Base-by-base conservation (phyloP, 768 basidiomycete genomes). In the Rhodotorula sphaerocarpa region DNA sequence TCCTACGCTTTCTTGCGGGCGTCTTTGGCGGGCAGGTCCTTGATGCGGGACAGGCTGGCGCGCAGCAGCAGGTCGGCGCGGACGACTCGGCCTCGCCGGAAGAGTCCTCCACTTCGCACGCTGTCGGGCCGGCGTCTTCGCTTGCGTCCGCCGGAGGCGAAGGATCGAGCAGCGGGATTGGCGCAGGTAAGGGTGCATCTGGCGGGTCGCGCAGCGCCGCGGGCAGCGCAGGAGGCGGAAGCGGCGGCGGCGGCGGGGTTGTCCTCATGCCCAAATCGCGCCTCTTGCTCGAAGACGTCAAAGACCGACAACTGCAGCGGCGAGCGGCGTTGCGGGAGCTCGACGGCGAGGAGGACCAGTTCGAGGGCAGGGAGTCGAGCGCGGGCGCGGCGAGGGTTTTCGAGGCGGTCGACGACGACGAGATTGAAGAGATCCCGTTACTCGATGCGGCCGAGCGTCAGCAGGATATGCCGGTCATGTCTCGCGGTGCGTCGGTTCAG, bases 1-100 rank as follows among this genome's bases (percentile, higher is more conserved):
- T 99, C 64, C 81, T 99, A 66, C 87, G 90, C 63, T 97, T 99
- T 76, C 77, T 99, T 58, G 92, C 92, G 15, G 85, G 89, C 18
- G 86, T 96, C 5, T 97, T 97, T 76, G 78, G 78, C 4, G 77
- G 75, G 21, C 67, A 68, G 50, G 66, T 67, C 5, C 46, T 63
- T n/a, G 62, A 51, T 11, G 30, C 23, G 42, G 57, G 51, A 14
- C 27, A 43, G 21, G 23, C 34, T 30, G 18, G 50, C 11, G 33
- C 50, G 14, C 21, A 9, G 44, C n/a, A 20, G 6, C 44, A 43
- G 20, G 43, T 25, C 11, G 48, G 51, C 18, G 39, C 33, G 4
- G 41, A 34, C 15, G 42, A 14, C 28, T 31, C 28, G 15, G 30
- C 11, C 4, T 50, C 50, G 28, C 30, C 31, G 28, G 47, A 6